Percentiles rank a stretch among this genome's conserved stretches.
Conservation (phyloP, 495 filamentous ascomycete genomes). For the Peziza echinospora region DNA sequence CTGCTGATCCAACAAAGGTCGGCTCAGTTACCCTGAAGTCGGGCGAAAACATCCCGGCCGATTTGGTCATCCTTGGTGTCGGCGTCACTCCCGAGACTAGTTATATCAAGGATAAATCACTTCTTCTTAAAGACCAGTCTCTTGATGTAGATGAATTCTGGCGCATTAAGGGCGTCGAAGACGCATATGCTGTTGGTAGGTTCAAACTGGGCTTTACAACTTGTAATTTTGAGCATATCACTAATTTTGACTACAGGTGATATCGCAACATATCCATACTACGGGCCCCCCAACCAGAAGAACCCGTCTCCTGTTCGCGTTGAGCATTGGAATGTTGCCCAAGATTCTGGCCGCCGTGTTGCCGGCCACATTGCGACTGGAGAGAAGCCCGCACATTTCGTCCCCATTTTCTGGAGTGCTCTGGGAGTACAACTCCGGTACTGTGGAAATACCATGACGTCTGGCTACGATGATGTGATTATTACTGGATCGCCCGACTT, state of each 20-base stretch:
- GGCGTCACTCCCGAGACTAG: conserved; percentile 73
- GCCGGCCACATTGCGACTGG: conserved; percentile 48
- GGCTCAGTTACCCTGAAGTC: conserved; percentile 70
- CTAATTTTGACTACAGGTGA: conserved; percentile 30
- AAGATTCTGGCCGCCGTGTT: conserved; percentile 65
- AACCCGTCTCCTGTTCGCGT: conserved; percentile 42
- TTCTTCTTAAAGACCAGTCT: not conserved
- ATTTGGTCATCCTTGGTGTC: conserved; percentile 76
- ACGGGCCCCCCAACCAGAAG: conserved; percentile 54
- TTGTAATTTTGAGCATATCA: too few species aligned
- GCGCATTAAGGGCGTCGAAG: conserved; percentile 44
- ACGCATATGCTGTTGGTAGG: conserved; percentile 64
- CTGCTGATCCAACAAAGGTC: conserved; percentile 40
- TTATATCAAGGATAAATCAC: conserved; percentile 43
- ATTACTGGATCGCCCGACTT: conserved; percentile 56
- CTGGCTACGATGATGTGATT: conserved; percentile 68
- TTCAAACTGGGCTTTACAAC: too few species aligned
- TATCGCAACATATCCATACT: conserved; percentile 87
- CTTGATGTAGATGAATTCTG: conserved; percentile 47
- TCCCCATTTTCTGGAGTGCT: conserved; percentile 91
- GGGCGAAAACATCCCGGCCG: conserved; percentile 61
- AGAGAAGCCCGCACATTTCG: conserved; percentile 46
- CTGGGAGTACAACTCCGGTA: conserved; percentile 76
- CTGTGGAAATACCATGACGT: conserved; percentile 53
- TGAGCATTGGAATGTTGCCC: conserved; percentile 97